Conservation (phyloP, 768 basidiomycete genomes). For the Scleroderma citrinum region DNA sequence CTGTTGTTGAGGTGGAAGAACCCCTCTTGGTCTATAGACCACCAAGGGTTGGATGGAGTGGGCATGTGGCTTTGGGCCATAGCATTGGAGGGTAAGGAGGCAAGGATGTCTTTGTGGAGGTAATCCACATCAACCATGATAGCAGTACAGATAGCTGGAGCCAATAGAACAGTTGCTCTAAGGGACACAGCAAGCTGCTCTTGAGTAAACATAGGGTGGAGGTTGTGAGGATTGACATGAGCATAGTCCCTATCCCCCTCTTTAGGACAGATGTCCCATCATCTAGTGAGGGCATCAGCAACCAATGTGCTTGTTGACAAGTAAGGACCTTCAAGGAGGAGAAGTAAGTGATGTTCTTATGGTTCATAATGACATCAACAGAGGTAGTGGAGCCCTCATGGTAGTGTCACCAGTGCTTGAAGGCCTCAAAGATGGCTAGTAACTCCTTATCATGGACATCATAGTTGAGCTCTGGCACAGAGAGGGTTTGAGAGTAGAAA, state of each 20-base stretch:
- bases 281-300: background rate
- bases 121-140: constrained; percentile 10
- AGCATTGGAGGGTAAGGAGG: background rate
- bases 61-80: background rate
- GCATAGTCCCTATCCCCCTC: background rate
- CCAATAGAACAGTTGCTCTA: background rate
- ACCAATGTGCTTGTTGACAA: constrained; percentile 18
- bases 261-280: background rate
- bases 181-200: background rate
- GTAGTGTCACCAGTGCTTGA: background rate
- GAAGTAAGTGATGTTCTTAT: constrained; percentile 13
- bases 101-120: constrained; percentile 12
- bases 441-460: too few species aligned
- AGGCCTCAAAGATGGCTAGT: background rate
- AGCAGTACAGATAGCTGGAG: background rate
- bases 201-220: background rate
- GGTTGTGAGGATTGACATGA: background rate
- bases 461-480: background rate
- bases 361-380: constrained; percentile 16
- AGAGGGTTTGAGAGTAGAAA: background rate
- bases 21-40: background rate
- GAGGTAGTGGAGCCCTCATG: constrained; percentile 1
- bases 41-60: background rate
- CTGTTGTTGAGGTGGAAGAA: background rate
- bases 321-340: constrained; percentile 5